These are phyloP conservation scores for Blastobotrys malaysiensis DNA, from an alignment of 1,139 yeast genomes.

Conservation along the genomic window DNA sequence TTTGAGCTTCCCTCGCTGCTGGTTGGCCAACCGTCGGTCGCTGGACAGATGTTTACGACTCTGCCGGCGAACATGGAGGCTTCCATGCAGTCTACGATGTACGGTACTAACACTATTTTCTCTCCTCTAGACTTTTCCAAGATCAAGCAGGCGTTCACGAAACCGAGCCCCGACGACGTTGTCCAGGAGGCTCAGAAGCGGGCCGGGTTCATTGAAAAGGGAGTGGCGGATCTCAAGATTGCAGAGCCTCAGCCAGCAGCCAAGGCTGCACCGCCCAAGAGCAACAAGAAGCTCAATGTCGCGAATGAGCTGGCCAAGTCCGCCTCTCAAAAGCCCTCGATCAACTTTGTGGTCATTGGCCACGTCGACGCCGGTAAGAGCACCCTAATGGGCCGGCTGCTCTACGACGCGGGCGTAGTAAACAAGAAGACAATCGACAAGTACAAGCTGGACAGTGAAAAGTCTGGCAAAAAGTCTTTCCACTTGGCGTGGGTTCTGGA, in stretches of 20 bases:
- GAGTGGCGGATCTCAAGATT: conserved; percentile 6
- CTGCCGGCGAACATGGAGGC: neutral
- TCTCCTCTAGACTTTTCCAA: conserved; percentile 32
- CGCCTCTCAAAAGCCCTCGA: conserved; percentile 14
- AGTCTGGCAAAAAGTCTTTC: conserved; percentile 84
- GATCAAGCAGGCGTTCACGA: conserved; percentile 51
- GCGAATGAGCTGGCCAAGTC: conserved; percentile 16
- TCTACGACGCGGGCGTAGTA: conserved; percentile 77
- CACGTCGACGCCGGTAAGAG: conserved; percentile 99
- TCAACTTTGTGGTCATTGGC: conserved; percentile 44
- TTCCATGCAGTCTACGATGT: neutral
- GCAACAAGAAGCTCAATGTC: conserved; percentile 15
- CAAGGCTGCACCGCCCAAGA: conserved; percentile 3
- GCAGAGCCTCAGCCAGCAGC: neutral
- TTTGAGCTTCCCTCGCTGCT: neutral
- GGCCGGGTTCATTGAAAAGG: conserved; percentile 17
- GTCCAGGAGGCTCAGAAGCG: conserved; percentile 54
- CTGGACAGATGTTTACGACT: neutral
- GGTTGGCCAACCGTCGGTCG: neutral
- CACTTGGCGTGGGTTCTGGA: conserved; percentile 98
- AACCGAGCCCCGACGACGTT: conserved; percentile 82
- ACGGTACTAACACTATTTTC: conserved; percentile 37
- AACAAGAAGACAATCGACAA: conserved; percentile 73
- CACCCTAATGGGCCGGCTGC: conserved; percentile 83
- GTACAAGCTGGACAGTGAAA: conserved; percentile 72